Conservation (phyloP, 495 filamentous ascomycete species). For the Tetracladium setigerum region DNA sequence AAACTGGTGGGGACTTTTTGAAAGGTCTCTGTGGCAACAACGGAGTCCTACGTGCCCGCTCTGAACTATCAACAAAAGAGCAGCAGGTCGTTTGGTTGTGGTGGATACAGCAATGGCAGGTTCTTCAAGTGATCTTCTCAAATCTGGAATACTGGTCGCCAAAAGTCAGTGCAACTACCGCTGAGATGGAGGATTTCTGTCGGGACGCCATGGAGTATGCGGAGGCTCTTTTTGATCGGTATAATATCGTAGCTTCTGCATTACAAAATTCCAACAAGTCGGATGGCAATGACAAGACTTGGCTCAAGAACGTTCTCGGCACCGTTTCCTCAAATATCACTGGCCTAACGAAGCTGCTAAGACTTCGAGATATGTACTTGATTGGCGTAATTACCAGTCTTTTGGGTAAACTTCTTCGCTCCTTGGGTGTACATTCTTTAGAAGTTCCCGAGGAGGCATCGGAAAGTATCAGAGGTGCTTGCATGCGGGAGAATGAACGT, state of each 20-base stretch:
- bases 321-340: slow-evolving; percentile 56
- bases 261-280: slow-evolving; percentile 33
- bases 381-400: slow-evolving; percentile 60
- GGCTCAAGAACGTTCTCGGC: slow-evolving; percentile 43
- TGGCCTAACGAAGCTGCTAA: slow-evolving; percentile 71
- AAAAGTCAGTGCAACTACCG: slow-evolving; percentile 36
- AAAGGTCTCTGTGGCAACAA: slow-evolving; percentile 76
- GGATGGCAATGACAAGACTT: slow-evolving; percentile 37
- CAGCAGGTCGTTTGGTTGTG: slow-evolving; percentile 57
- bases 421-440: slow-evolving; percentile 63
- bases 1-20: slow-evolving; percentile 66
- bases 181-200: slow-evolving; percentile 88
- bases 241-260: slow-evolving; percentile 56
- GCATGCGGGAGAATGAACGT: slow-evolving; percentile 9
- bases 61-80: slow-evolving; percentile 50
- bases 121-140: slow-evolving; percentile 70
- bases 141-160: slow-evolving; percentile 75
- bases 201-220: slow-evolving; percentile 91
- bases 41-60: slow-evolving; percentile 67
- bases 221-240: slow-evolving; percentile 74
- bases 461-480: slow-evolving; percentile 47
- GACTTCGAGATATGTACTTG: slow-evolving; percentile 79
- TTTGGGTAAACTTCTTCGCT: slow-evolving; percentile 60
- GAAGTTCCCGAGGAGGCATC: slow-evolving; percentile 53
- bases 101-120: slow-evolving; percentile 78